Conservation (phyloP, 2,329 filamentous ascomycete species). For the Chaetomiaceae sp. region DNA sequence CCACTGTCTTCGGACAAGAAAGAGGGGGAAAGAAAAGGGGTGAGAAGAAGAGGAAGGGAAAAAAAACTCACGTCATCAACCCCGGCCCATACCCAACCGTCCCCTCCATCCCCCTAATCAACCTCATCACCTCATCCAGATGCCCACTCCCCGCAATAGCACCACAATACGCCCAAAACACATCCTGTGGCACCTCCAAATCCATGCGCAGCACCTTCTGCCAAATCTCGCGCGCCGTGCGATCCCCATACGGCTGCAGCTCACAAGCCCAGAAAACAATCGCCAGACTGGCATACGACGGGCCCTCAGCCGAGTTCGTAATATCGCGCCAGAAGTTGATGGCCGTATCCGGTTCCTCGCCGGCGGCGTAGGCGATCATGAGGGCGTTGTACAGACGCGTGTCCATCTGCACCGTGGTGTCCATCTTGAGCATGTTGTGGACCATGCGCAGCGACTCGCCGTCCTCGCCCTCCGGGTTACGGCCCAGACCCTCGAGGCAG, state of each 20-base stretch:
- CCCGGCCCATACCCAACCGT: constrained; percentile 65
- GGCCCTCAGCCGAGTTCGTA: constrained; percentile 76
- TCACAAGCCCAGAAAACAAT: constrained; percentile 80
- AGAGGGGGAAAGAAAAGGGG: neutral
- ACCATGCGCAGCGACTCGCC: constrained; percentile 65
- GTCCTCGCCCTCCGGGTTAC: constrained; percentile 56
- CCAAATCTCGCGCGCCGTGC: constrained; percentile 65
- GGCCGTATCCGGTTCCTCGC: constrained; percentile 60
- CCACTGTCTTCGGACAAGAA: no score
- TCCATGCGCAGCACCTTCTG: constrained; percentile 66
- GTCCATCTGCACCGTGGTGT: constrained; percentile 69
- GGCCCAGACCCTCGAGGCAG: constrained; percentile 71
- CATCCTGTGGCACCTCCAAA: constrained; percentile 65
- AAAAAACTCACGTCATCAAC: constrained; percentile 59
- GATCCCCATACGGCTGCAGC: constrained; percentile 51
- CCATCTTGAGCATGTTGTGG: constrained; percentile 93
- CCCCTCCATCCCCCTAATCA: constrained; percentile 62
- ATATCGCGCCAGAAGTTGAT: constrained; percentile 83
- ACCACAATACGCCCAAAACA: constrained; percentile 74
- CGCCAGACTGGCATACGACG: constrained; percentile 72
- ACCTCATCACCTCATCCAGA: constrained; percentile 60
- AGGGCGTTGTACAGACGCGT: constrained; percentile 77
- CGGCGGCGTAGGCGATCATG: constrained; percentile 78
- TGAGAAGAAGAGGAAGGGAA: neutral
- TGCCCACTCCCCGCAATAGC: constrained; percentile 70